A percentile compares a stretch with the other conserved stretches of the same genome.
phyloP scores from a whole-genome alignment of 495 filamentous ascomycete species.

The Trichodelitschia bisporula region DNA sequence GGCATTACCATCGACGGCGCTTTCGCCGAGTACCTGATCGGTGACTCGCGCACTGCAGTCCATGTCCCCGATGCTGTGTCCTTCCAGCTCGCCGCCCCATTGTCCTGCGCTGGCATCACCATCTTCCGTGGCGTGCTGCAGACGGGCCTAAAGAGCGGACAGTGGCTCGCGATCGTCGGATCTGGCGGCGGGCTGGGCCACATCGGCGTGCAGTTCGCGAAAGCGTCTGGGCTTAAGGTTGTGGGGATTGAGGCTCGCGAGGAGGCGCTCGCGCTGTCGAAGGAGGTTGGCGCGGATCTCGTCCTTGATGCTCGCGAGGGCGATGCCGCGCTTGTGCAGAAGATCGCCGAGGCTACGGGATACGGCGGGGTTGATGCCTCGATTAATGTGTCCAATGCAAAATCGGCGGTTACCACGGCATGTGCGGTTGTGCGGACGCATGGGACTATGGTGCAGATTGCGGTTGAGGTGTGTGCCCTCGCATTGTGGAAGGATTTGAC shows the following conservation, averaged over 20 bases:
- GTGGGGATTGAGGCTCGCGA: background rate
- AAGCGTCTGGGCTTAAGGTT: background rate
- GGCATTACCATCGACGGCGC: conserved; percentile 1
- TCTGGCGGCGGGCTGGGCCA: conserved; percentile 3
- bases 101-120: conserved; percentile 3
- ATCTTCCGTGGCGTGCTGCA: conserved; percentile 1
- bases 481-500: no score
- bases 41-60: conserved; percentile 1
- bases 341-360: no score
- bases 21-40: conserved; percentile 2
- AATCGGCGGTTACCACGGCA: no score
- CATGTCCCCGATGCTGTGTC: background rate
- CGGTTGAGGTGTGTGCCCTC: no score
- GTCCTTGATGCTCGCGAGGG: conserved; percentile 1
- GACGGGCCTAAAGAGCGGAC: background rate
- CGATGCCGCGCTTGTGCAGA: background rate
- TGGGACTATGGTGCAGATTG: no score
- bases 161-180: conserved; percentile 2
- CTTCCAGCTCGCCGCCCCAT: conserved; percentile 1
- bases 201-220: conserved; percentile 3
- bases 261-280: background rate
- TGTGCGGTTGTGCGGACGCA: no score
- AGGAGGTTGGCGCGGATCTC: background rate
- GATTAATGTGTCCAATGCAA: no score
- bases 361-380: no score